Conservation (phyloP, 805 yeast genomes). For the Wickerhamomyces ciferrii region DNA sequence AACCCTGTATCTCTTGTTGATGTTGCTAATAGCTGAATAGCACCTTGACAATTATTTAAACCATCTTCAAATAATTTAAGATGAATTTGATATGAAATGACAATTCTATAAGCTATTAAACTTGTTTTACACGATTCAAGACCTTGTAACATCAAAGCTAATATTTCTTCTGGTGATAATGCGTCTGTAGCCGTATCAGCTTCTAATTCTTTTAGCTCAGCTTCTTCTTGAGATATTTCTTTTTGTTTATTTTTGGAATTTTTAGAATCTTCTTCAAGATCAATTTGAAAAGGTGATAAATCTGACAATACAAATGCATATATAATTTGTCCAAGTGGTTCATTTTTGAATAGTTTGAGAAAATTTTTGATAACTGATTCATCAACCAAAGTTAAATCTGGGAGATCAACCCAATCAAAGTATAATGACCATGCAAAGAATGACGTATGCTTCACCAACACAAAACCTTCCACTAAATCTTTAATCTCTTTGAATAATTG, state of each 20-base stretch:
- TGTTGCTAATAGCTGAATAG: constrained; percentile 50
- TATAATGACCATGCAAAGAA: constrained; percentile 66
- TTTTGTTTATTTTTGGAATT: constrained; percentile 9
- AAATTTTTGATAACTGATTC: constrained; percentile 41
- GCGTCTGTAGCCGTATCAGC: constrained; percentile 17
- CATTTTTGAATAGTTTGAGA: constrained; percentile 48
- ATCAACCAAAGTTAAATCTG: constrained; percentile 43
- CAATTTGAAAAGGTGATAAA: constrained; percentile 47
- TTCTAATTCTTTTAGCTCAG: constrained; percentile 18
- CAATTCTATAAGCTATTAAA: constrained; percentile 60
- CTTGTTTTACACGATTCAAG: constrained; percentile 39
- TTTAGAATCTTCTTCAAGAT: constrained; percentile 12
- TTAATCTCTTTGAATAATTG: constrained; percentile 36
- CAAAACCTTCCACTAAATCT: constrained; percentile 65
- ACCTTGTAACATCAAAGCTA: constrained; percentile 47
- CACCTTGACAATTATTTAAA: constrained; percentile 51
- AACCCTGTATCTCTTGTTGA: constrained; percentile 41
- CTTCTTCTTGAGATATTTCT: constrained; percentile 19
- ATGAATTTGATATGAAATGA: constrained; percentile 54
- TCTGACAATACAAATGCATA: constrained; percentile 65
- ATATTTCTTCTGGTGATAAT: constrained; percentile 43
- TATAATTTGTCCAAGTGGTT: constrained; percentile 58
- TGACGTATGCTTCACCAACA: constrained; percentile 57
- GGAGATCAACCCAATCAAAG: constrained; percentile 69
- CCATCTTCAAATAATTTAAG: constrained; percentile 61